phyloP scores from a whole-genome alignment of 805 yeast species.

The Yarrowia hollandica region DNA sequence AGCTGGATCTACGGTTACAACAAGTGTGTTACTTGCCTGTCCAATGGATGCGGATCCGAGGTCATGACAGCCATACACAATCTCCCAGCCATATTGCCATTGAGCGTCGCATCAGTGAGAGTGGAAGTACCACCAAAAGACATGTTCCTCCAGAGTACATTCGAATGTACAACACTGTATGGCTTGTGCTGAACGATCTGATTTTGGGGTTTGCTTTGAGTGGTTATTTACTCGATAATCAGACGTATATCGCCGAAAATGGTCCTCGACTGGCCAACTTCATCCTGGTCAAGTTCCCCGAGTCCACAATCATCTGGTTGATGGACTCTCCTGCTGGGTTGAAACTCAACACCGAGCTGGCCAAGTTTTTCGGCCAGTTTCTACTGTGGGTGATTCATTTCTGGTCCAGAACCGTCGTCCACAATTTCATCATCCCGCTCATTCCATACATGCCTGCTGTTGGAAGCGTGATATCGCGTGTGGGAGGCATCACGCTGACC shows the following conservation, averaged over 20 bases:
- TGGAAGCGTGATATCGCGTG: slow-evolving; percentile 44
- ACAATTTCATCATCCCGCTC: slow-evolving; percentile 32
- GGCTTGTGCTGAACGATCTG: slow-evolving; percentile 84
- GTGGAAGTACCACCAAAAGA: slow-evolving; percentile 45
- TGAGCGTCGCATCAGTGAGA: slow-evolving; percentile 52
- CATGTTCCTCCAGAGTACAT: slow-evolving; percentile 50
- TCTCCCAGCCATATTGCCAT: slow-evolving; percentile 11
- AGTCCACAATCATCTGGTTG: slow-evolving; percentile 51
- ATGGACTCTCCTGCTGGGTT: slow-evolving; percentile 93
- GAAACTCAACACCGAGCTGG: slow-evolving; percentile 82
- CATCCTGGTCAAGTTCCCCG: slow-evolving; percentile 42
- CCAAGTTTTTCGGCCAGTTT: slow-evolving; percentile 81
- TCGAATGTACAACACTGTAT: slow-evolving; percentile 79
- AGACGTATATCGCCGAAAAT: background rate
- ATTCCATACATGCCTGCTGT: slow-evolving; percentile 41
- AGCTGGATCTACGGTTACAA: slow-evolving; percentile 71
- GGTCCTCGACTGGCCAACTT: slow-evolving; percentile 39
- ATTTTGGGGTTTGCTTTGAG: slow-evolving; percentile 68
- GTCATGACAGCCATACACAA: slow-evolving; percentile 21
- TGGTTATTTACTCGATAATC: slow-evolving; percentile 47
- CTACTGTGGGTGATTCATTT: slow-evolving; percentile 80
- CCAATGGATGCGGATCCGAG: slow-evolving; percentile 48
- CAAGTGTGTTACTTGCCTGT: slow-evolving; percentile 78
- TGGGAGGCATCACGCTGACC: slow-evolving; percentile 68
- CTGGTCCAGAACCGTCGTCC: slow-evolving; percentile 47